phyloP scores from a whole-genome alignment of 208 protist species.

The Zelonia costaricensis region DNA sequence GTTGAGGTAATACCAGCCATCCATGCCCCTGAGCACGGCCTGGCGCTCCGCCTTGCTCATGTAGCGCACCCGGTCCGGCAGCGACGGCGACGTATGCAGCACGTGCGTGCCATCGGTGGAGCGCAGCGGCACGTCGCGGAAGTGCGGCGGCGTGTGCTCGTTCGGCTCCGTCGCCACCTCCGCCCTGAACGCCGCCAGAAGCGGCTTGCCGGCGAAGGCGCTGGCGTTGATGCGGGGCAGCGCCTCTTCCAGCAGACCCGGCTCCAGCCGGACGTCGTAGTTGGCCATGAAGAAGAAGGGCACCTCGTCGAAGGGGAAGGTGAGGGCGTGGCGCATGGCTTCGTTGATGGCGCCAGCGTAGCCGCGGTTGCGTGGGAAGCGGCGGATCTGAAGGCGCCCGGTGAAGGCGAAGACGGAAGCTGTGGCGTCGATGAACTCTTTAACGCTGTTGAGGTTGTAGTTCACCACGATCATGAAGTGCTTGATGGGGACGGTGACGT shows the following conservation, averaged over 20 bases:
- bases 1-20: slow-evolving; percentile 16
- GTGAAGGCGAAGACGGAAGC: slow-evolving; percentile 26
- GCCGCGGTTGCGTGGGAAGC: slow-evolving; percentile 12
- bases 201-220: slow-evolving; percentile 8
- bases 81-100: slow-evolving; percentile 29
- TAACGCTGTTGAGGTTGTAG: slow-evolving; percentile 1
- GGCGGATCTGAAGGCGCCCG: slow-evolving; percentile 27
- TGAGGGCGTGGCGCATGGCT: slow-evolving; percentile 25
- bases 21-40: neutral
- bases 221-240: slow-evolving; percentile 11
- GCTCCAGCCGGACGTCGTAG: slow-evolving; percentile 18
- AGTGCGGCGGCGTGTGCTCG: slow-evolving; percentile 17
- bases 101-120: slow-evolving; percentile 17
- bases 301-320: slow-evolving; percentile 17
- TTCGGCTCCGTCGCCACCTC: slow-evolving; percentile 37
- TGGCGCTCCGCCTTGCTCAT: neutral
- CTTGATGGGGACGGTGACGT: slow-evolving; percentile 10
- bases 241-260: neutral
- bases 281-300: slow-evolving; percentile 24
- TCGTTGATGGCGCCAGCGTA: slow-evolving; percentile 23
- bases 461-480: slow-evolving; percentile 28
- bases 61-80: slow-evolving; percentile 47
- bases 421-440: slow-evolving; percentile 19
- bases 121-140: slow-evolving; percentile 29
- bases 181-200: slow-evolving; percentile 8